A percentile compares a stretch with the other conserved stretches of the same genome.
Conservation (phyloP, 108 stramenopile genomes). For the Hondaea fermentalgiana region DNA sequence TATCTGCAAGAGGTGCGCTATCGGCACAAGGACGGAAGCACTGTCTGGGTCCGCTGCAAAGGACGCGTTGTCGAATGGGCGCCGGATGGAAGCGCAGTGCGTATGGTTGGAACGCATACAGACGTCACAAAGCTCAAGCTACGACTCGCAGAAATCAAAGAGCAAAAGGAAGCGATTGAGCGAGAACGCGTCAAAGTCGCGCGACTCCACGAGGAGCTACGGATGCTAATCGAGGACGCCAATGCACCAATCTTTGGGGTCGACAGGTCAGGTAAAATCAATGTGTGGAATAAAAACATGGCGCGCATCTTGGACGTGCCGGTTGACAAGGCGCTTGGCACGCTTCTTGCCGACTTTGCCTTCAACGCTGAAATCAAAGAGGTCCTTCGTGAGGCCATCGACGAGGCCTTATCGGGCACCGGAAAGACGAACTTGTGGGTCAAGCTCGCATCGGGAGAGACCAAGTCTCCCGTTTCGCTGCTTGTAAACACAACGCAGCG, state of each 20-base stretch:
- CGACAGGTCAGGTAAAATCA: not conserved
- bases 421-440: not conserved
- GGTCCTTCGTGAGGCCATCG: not conserved
- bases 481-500: not conserved
- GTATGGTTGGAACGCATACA: not conserved
- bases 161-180: not conserved
- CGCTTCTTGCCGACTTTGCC: not conserved
- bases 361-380: not conserved
- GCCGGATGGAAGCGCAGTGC: not conserved
- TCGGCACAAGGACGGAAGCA: not conserved
- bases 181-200: not conserved
- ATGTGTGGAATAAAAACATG: not conserved
- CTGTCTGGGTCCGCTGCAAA: slow-evolving; percentile 10
- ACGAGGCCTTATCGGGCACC: not conserved
- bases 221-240: not conserved
- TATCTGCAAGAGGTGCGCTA: slow-evolving; percentile 1
- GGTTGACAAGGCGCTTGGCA: not conserved
- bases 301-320: not conserved
- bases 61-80: not conserved
- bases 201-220: not conserved
- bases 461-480: not conserved
- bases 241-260: not conserved
- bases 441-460: not conserved
- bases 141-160: not conserved
- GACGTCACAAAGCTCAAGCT: not conserved